These are phyloP conservation scores for Rhizomucor pusillus DNA, from an alignment of 371 early-diverging fungal species.

Conservation along the genomic window DNA sequence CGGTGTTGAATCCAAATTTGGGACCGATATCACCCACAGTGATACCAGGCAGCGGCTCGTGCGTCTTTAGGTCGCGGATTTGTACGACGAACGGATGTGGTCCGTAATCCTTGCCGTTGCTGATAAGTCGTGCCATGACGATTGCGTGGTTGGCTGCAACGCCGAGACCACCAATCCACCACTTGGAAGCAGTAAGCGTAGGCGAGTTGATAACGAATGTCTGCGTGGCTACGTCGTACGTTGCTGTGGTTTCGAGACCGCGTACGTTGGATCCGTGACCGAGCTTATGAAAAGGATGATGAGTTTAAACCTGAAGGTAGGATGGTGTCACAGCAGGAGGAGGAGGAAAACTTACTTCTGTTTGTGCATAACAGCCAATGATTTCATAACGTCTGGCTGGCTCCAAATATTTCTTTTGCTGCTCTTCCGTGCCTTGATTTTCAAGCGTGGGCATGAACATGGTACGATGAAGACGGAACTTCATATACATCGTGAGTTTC, in stretches of 20 bases:
- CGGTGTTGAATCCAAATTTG: slow-evolving; percentile 76
- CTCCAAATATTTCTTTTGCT: slow-evolving; percentile 56
- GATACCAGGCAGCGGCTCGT: slow-evolving; percentile 64
- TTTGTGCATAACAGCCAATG: slow-evolving; percentile 80
- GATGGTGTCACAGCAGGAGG: no score
- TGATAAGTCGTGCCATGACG: slow-evolving; percentile 76
- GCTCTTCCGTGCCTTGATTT: slow-evolving; percentile 69
- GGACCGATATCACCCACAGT: slow-evolving; percentile 81
- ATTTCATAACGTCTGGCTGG: slow-evolving; percentile 65
- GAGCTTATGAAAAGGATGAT: slow-evolving; percentile 30
- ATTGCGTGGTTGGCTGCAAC: slow-evolving; percentile 78
- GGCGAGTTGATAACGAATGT: slow-evolving; percentile 80
- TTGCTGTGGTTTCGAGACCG: slow-evolving; percentile 86
- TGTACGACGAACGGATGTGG: slow-evolving; percentile 78
- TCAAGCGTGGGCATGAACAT: slow-evolving; percentile 75
- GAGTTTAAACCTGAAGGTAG: background rate
- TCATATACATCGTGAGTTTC: slow-evolving; percentile 2
- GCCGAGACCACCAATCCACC: slow-evolving; percentile 92
- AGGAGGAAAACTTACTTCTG: slow-evolving; percentile 39
- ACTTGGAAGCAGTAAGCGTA: slow-evolving; percentile 70
- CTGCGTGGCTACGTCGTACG: slow-evolving; percentile 66
- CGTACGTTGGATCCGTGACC: slow-evolving; percentile 80
- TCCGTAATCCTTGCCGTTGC: slow-evolving; percentile 68
- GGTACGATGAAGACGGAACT: slow-evolving; percentile 55
- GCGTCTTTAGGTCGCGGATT: slow-evolving; percentile 64